Conservation (phyloP, 2,329 filamentous ascomycete genomes). For the Scedosporium apiospermum region DNA sequence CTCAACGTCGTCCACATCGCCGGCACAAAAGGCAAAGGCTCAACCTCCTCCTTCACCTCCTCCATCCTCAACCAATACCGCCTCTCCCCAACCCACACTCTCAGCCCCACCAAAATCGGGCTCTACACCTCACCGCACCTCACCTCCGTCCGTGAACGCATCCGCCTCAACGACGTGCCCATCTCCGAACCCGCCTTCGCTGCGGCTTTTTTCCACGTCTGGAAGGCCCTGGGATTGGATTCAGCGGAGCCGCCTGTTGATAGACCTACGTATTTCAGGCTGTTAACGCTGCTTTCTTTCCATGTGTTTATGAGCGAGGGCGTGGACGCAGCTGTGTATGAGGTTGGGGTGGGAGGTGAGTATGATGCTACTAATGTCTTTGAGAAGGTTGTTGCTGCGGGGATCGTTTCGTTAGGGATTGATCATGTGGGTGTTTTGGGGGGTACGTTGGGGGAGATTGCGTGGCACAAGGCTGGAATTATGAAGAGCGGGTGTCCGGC, state of each 20-base stretch:
- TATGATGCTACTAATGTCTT: conserved; percentile 62
- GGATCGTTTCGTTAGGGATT: conserved; percentile 57
- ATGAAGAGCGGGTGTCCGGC: conserved; percentile 51
- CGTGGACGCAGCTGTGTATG: conserved; percentile 54
- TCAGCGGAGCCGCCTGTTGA: conserved; percentile 22
- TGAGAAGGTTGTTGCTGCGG: conserved; percentile 44
- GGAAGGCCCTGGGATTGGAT: conserved; percentile 41
- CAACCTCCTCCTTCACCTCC: conserved; percentile 58
- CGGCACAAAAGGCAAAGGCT: conserved; percentile 71
- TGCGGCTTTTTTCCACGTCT: conserved; percentile 59
- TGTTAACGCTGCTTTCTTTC: conserved; percentile 56
- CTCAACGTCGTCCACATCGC: conserved; percentile 62
- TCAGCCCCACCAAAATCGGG: conserved; percentile 37
- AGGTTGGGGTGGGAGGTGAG: conserved; percentile 59
- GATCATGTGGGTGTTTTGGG: conserved; percentile 59
- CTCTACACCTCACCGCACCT: conserved; percentile 63
- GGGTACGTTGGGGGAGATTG: conserved; percentile 53
- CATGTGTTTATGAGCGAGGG: conserved; percentile 56
- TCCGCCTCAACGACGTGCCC: conserved; percentile 50
- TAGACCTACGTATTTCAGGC: conserved; percentile 50
- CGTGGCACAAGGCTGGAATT: conserved; percentile 67
- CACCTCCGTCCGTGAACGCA: conserved; percentile 57
- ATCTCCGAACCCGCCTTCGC: conserved; percentile 51
- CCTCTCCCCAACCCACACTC: conserved; percentile 14
- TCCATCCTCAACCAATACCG: conserved; percentile 50